Evolutionary conservation across 495 filamentous ascomycete genomes (phyloP).

Genomic region (Aspergillus wentii): DNA sequence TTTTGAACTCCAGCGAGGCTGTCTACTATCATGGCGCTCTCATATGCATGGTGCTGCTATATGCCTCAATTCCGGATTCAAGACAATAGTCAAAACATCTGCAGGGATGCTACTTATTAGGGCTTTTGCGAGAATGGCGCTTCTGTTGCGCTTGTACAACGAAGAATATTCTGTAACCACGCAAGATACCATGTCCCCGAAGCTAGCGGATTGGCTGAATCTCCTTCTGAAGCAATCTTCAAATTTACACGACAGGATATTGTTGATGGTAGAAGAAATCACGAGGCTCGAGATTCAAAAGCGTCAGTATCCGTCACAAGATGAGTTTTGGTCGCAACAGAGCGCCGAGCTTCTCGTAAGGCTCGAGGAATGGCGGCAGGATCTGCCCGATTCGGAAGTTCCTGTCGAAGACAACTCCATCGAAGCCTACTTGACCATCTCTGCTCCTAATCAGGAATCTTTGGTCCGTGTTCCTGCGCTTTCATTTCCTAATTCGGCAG

Average conservation of each 20-base stretch:
- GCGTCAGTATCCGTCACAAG: background rate
- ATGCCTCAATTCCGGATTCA: background rate
- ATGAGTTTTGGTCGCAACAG: background rate
- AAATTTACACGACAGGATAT: background rate
- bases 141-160: conserved; percentile 2
- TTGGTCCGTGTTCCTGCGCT: background rate
- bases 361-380: conserved; percentile 1
- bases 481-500: background rate
- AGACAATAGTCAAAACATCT: background rate
- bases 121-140: background rate
- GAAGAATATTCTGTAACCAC: conserved; percentile 1
- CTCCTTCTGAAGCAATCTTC: background rate
- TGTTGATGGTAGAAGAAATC: conserved; percentile 1
- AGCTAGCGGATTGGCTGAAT: conserved; percentile 1
- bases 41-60: conserved; percentile 1
- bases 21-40: background rate
- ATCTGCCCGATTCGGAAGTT: background rate
- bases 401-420: background rate
- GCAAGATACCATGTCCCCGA: background rate
- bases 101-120: background rate
- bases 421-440: conserved; percentile 1
- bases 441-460: background rate
- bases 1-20: conserved; percentile 2
- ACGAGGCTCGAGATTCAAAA: conserved; percentile 2
- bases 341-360: background rate